phyloP scores from a whole-genome alignment of 306 rosid species.

The Bauhinia variegata region DNA sequence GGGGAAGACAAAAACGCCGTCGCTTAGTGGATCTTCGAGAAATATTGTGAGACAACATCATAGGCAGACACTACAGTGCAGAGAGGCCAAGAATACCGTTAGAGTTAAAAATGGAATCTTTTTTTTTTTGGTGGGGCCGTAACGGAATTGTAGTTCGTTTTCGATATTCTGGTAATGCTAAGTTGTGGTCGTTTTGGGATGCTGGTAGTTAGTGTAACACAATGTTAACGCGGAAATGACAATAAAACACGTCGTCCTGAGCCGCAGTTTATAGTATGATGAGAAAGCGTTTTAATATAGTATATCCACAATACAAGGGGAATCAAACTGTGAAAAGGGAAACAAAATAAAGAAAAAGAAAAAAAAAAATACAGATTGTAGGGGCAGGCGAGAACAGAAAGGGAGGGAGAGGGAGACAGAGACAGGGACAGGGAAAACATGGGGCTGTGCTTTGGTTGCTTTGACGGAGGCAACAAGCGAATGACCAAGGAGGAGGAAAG shows the following conservation, averaged over 20 bases:
- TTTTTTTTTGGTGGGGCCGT: no score
- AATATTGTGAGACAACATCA: no score
- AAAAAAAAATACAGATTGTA: constrained; percentile 27
- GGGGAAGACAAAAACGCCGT: no score
- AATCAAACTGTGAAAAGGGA: constrained; percentile 4
- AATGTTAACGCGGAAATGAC: constrained; percentile 32
- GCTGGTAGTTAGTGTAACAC: neutral
- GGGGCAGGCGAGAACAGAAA: neutral
- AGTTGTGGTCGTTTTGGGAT: no score
- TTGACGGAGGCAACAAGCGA: constrained; percentile 69
- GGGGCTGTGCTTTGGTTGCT: constrained; percentile 84
- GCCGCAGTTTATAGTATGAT: no score
- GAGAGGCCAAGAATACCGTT: no score
- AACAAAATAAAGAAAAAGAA: neutral
- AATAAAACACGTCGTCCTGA: neutral
- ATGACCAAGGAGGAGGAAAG: constrained; percentile 74
- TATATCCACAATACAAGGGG: constrained; percentile 33
- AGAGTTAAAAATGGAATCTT: no score
- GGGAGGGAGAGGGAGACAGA: neutral
- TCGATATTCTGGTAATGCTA: no score
- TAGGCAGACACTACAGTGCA: no score
- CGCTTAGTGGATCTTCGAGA: no score
- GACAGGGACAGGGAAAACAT: constrained; percentile 41
- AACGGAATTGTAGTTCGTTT: no score
- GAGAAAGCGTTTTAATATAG: neutral